Percentiles rank a stretch among this genome's conserved stretches.
Conservation (phyloP, 2,329 filamentous ascomycete species). For the Xenoacremonium recifei region DNA sequence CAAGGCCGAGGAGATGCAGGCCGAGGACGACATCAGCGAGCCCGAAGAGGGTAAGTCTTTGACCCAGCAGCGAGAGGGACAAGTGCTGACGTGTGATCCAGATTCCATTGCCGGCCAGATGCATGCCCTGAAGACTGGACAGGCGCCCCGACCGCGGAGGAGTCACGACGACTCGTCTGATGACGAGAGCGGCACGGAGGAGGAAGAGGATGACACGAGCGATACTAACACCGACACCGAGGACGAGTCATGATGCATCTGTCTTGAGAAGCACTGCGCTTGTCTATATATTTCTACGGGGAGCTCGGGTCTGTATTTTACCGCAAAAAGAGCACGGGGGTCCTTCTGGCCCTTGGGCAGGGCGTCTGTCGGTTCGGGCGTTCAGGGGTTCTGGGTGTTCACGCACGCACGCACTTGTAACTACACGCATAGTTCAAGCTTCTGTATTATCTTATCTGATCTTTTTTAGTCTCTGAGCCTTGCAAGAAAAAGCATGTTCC, state of each 20-base stretch:
- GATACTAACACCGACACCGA: constrained; percentile 70
- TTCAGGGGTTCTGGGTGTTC: no score
- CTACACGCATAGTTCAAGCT: no score
- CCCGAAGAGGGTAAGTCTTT: constrained; percentile 83
- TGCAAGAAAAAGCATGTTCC: no score
- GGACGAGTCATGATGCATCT: constrained; percentile 46
- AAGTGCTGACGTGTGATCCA: constrained; percentile 39
- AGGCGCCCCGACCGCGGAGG: constrained; percentile 57
- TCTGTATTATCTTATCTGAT: no score
- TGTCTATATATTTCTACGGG: no score
- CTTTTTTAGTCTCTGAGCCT: no score
- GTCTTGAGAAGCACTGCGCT: no score
- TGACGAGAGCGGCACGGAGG: constrained; percentile 77
- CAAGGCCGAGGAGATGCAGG: constrained; percentile 76
- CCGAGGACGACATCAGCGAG: constrained; percentile 94
- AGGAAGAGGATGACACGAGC: constrained; percentile 66
- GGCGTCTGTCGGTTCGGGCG: no score
- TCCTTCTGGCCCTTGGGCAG: no score
- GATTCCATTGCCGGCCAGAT: constrained; percentile 90
- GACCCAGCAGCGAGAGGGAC: background rate
- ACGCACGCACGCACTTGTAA: no score
- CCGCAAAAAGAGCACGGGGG: no score
- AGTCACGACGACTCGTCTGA: constrained; percentile 61
- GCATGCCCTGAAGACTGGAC: constrained; percentile 77
- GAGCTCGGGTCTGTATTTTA: no score